Evolutionary conservation across 306 rosid species (phyloP), one percentile per base, ranked within the genome.

Genomic region (Fagus crenata): DNA sequence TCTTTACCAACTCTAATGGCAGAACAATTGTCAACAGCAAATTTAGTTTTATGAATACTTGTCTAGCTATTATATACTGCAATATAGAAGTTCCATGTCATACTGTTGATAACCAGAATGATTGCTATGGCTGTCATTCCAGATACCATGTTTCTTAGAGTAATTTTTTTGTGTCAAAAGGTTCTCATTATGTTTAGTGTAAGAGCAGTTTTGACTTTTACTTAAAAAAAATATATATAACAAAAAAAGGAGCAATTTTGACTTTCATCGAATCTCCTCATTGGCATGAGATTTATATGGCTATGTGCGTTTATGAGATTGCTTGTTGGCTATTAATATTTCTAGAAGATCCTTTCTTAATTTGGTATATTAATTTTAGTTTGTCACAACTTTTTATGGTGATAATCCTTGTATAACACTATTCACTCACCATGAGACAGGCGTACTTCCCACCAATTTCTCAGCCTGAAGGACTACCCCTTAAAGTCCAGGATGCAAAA

Each of bases 381-480:
- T 79, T 55, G 2, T 4, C 36, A 4, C 54, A 55, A 18, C 36
- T 81, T 43, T 1, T 40, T 28, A 54, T 78, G 15, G 40, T 3
- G 9, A 71, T 63, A 69, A 46, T 22, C 49, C n/a, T 74, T 13
- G 6, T n/a, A 8, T 72, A 32, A 71, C 80, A 59, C 49, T 78
- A n/a, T 73, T 63, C 70, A 35, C 77, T 80, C 49, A 49, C 75
- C 77, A 67, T 14, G 84, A 55, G 80, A 82, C 93, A 96, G 99
- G 93, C 99, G 71, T 92, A 96, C 88, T 96, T 96, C 79, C 99
- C 99, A 80, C 89, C 92, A 78, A 96, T 96, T 82, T 88, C 99
- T 68, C 97, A 91, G 77, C 96, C 99, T 3, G 99, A 96, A 85
- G 99, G 99, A 69, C 85, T 96, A 84, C 99, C 99, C 22, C 93